Conservation (phyloP, 768 basidiomycete species). For the Lentinus tigrinus region DNA sequence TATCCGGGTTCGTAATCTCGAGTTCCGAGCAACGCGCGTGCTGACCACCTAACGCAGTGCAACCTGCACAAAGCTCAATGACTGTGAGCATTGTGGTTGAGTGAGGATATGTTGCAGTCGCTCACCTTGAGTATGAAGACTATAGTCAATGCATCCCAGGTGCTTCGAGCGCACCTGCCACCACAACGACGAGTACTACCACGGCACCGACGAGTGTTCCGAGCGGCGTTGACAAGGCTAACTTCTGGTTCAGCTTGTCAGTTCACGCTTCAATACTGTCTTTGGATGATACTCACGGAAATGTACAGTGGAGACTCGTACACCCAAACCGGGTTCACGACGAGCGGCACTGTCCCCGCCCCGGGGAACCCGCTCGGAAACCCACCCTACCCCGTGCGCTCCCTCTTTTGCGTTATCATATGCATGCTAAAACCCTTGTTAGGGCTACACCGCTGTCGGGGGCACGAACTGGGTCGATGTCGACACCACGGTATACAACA, state of each 20-base stretch:
- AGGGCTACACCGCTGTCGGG: slow-evolving; percentile 51
- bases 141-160: slow-evolving; percentile 18
- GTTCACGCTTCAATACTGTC: slow-evolving; percentile 9
- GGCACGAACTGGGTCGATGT: slow-evolving; percentile 63
- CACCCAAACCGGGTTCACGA: slow-evolving; percentile 54
- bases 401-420: neutral
- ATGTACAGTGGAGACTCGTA: slow-evolving; percentile 53
- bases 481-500: slow-evolving; percentile 51
- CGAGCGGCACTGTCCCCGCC: slow-evolving; percentile 39
- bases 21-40: neutral
- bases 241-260: slow-evolving; percentile 42
- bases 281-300: neutral
- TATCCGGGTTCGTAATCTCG: neutral
- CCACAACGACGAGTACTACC: neutral
- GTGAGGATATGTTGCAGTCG: neutral
- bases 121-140: neutral
- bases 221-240: neutral
- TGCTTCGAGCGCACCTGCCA: neutral
- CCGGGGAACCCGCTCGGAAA: slow-evolving; percentile 52
- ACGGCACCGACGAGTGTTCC: slow-evolving; percentile 6
- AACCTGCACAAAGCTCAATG: slow-evolving; percentile 4
- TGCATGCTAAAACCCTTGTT: neutral
- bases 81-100: neutral
- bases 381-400: slow-evolving; percentile 45
- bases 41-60: neutral